Evolutionary conservation across 1,284 basidiomycete genomes (phyloP), one percentile per base, ranked within the genome.

Genomic region (Boletus holoroseus): DNA sequence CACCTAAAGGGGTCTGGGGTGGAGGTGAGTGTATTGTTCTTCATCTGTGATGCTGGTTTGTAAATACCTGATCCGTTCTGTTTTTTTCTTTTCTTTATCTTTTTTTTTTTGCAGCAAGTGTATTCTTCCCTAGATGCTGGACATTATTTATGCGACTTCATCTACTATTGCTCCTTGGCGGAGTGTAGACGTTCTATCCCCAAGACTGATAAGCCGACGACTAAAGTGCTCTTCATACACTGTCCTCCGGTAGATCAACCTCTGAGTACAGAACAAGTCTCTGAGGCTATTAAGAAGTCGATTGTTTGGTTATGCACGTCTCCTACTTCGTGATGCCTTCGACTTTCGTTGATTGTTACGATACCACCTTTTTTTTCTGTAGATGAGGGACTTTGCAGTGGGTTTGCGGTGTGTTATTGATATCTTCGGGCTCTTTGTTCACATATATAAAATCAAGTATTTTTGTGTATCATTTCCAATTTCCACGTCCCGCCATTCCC

Each of bases 141-240:
- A 0, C 85, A 83, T 61, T 87, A 82, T 65, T 70, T 88, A n/a
- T 83, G 81, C 63, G 86, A 88, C 68, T 88, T 84, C 66, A 77
- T 83, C 54, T 87, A 85, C 64, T 88, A 85, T 61, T 85, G 85
- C 60, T 88, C 85, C 7, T 74, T 88, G n/a, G 84, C 83, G 6
- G 85, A 87, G 62, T 75, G 80, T 18, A 78, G 75, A 59, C 76
- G 82, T 5, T 71, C 70, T 27, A 70, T 73, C 20, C 72, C 74
- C 47, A 77, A 78, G 37, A 78, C 76, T 51, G 78, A 83, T 58
- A 77, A 78, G 59, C 76, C 74, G 18, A 74, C 76, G 5, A 68
- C 64, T n/a, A 77, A 78, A 59, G 83, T 88, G 42, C 69, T 88
- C 13, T 85, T 85, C 67, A 68, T 88, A 63, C 86, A 88, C 60